These are phyloP conservation scores for Tylopilus sp. DNA, from an alignment of 1,284 basidiomycete genomes.

Conservation along the genomic window DNA sequence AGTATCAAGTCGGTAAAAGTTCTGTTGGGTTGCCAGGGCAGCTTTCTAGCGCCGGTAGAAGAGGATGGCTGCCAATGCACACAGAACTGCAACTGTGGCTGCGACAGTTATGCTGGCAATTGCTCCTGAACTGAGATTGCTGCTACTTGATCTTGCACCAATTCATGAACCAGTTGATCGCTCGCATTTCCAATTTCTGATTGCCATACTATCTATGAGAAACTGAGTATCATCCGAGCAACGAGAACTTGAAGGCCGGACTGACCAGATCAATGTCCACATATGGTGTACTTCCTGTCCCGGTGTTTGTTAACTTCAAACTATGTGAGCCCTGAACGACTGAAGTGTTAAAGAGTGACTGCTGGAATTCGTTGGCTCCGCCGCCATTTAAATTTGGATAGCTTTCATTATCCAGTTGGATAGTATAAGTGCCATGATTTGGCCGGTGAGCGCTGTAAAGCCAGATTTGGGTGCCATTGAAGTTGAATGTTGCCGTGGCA, in stretches of 20 bases:
- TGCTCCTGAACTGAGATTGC: conserved; percentile 35
- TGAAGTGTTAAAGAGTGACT: conserved; percentile 41
- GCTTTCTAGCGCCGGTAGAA: conserved; percentile 45
- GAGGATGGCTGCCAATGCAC: conserved; percentile 28
- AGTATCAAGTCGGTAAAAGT: conserved; percentile 21
- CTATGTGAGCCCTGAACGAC: conserved; percentile 39
- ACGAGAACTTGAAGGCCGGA: neutral
- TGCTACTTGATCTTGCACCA: conserved; percentile 30
- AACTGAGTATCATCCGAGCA: neutral
- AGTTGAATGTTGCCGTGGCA: conserved; percentile 42
- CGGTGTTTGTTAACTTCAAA: conserved; percentile 44
- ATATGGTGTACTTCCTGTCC: conserved; percentile 18
- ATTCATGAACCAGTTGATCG: conserved; percentile 27
- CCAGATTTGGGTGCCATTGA: conserved; percentile 50
- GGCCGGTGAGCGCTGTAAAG: conserved; percentile 46
- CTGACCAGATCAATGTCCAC: conserved; percentile 49
- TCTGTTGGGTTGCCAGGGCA: conserved; percentile 21
- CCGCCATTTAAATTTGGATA: conserved; percentile 19
- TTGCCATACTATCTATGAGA: conserved; percentile 40
- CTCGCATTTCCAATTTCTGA: conserved; percentile 38
- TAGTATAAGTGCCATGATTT: conserved; percentile 46
- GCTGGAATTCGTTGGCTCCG: conserved; percentile 32
- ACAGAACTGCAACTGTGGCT: conserved; percentile 24
- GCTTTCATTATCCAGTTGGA: conserved; percentile 42
- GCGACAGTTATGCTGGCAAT: conserved; percentile 40